Conservation (phyloP, 2,329 filamentous ascomycete species). For the Ciborinia camelliae region DNA sequence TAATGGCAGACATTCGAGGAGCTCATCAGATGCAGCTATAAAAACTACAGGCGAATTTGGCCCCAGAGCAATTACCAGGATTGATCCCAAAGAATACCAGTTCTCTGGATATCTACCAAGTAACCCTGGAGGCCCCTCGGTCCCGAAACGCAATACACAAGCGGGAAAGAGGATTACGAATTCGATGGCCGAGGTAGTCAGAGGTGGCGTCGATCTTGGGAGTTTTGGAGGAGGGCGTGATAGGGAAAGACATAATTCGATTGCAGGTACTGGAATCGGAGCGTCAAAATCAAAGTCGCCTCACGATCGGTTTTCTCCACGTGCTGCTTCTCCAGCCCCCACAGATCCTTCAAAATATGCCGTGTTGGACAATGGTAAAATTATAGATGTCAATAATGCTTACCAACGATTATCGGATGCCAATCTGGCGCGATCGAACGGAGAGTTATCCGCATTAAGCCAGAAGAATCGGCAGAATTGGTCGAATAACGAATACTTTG, state of each 20-base stretch:
- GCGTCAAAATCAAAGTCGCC: constrained; percentile 35
- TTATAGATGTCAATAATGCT: constrained; percentile 65
- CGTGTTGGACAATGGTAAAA: constrained; percentile 57
- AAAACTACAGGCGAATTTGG: constrained; percentile 48
- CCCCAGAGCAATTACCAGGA: constrained; percentile 36
- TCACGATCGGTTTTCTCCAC: constrained; percentile 32
- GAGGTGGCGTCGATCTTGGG: constrained; percentile 48
- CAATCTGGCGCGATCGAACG: constrained; percentile 60
- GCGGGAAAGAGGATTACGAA: constrained; percentile 41
- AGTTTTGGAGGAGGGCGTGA: constrained; percentile 37
- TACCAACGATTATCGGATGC: constrained; percentile 71
- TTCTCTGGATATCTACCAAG: constrained; percentile 57
- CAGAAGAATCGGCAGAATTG: constrained; percentile 29
- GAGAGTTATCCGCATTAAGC: constrained; percentile 52
- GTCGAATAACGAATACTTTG: constrained; percentile 26
- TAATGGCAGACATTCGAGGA: constrained; percentile 40
- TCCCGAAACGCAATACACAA: constrained; percentile 52
- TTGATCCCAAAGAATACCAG: constrained; percentile 55
- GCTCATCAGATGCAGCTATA: constrained; percentile 52
- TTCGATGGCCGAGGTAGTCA: constrained; percentile 53
- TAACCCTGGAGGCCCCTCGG: constrained; percentile 41
- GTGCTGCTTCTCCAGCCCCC: constrained; percentile 33
- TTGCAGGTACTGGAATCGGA: constrained; percentile 26
- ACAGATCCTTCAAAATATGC: constrained; percentile 39
- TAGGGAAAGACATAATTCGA: constrained; percentile 31